These are phyloP conservation scores for Smallanthus sonchifolius DNA, from an alignment of 129 eudicot genomes.

Conservation along the genomic window DNA sequence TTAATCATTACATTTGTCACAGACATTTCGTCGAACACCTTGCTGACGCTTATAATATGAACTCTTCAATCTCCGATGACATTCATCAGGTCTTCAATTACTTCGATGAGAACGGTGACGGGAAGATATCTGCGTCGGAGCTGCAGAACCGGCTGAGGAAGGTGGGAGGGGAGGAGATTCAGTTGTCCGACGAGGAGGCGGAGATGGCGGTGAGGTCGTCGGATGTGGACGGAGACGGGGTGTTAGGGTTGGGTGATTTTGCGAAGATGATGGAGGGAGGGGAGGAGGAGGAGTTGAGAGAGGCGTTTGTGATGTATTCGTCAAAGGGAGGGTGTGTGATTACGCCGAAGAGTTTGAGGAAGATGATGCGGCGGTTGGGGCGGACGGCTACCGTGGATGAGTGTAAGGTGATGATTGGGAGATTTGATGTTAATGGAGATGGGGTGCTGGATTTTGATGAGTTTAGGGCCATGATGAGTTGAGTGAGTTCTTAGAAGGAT, in stretches of 20 bases:
- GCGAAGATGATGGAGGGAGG: constrained; percentile 40
- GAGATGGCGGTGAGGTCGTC: constrained; percentile 29
- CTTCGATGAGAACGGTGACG: constrained; percentile 49
- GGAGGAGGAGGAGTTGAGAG: constrained; percentile 36
- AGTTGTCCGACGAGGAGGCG: constrained; percentile 41
- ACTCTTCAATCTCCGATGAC: not conserved
- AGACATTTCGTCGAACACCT: too few species aligned
- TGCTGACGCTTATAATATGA: too few species aligned
- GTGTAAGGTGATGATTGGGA: constrained; percentile 40
- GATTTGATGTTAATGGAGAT: constrained; percentile 47
- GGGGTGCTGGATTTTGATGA: constrained; percentile 47
- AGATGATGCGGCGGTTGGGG: constrained; percentile 43
- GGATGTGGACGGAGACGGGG: constrained; percentile 46
- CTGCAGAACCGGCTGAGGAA: constrained; percentile 18
- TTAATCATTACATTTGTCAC: too few species aligned
- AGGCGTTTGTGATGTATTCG: constrained; percentile 49
- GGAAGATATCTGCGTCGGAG: constrained; percentile 41
- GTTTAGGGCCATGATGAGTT: constrained; percentile 39
- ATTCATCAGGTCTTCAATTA: constrained; percentile 39
- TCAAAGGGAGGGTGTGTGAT: constrained; percentile 24
- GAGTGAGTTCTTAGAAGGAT: not conserved
- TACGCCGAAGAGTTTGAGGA: constrained; percentile 43
- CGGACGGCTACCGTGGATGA: constrained; percentile 18
- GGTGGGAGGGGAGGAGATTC: constrained; percentile 25
- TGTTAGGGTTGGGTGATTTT: constrained; percentile 40